phyloP scores from a whole-genome alignment of 2,329 filamentous ascomycete genomes.

The Trichophyton equinum region DNA sequence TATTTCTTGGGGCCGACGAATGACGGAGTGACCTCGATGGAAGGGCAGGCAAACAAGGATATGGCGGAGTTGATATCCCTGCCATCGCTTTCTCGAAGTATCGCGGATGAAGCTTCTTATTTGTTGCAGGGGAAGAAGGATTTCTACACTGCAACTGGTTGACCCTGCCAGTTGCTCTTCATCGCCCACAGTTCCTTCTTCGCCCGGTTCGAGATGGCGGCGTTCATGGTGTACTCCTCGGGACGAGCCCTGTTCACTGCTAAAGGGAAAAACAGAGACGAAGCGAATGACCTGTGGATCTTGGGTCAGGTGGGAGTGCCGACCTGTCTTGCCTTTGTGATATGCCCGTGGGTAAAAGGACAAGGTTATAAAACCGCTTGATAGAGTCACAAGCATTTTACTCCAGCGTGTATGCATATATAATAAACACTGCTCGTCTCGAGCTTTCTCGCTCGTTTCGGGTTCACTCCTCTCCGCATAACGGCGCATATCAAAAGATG shows the following conservation, averaged over 20 bases:
- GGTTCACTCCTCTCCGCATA: neutral
- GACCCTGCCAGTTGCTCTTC: neutral
- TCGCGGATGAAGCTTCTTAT: neutral
- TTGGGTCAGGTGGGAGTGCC: neutral
- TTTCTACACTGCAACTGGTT: neutral
- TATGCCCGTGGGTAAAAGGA: neutral
- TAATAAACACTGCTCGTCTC: neutral
- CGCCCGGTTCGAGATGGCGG: neutral
- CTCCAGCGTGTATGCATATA: neutral
- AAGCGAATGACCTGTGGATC: neutral
- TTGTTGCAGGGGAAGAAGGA: neutral
- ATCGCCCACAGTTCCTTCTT: neutral
- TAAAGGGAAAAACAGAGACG: too few species aligned
- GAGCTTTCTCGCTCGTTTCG: neutral
- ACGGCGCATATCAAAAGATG: neutral
- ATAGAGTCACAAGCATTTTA: neutral
- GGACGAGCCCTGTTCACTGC: neutral
- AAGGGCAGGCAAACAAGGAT: neutral
- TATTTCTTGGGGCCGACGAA: neutral
- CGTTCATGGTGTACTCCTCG: neutral
- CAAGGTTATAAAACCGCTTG: neutral
- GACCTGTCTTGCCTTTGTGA: neutral
- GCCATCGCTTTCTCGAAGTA: neutral
- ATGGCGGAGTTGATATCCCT: neutral
- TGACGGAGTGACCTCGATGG: neutral